Evolutionary conservation across 2,329 filamentous ascomycete species (phyloP), one percentile per base, ranked within the genome.

Genomic region (Paecilomyces niveus): DNA sequence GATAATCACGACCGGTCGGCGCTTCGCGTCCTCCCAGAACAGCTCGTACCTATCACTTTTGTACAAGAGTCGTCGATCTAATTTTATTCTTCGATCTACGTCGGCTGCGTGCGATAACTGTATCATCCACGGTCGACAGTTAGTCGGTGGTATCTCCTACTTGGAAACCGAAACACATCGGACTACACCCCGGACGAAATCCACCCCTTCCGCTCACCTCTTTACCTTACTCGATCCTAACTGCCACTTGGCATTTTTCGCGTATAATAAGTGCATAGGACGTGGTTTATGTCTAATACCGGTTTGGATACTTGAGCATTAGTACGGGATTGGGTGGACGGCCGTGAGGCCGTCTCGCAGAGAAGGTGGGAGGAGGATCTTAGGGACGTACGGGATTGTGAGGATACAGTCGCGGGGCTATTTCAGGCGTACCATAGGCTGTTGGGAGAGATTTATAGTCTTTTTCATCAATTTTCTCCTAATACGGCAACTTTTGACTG

Each of bases 301-400:
- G 52, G 29, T 31, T n/a, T 45, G 35, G 35, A 64, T 62, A 59
- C 56, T 59, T 31, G 53, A 55, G 58, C 54, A 61, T 54, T 63
- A 68, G 62, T 18, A 33, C 57, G 65, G 39, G 52, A 59, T 57
- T 62, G 66, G 68, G 70, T 70, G 65, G 71, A 69, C 70, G 71
- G 71, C 70, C 71, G 65, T 67, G 57, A 58, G 70, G 71, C 71
- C 71, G 68, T 72, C 70, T 72, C 68, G 64, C 66, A 67, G 61
- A 60, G 60, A 59, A 63, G 65, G 64, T 61, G 69, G 69, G 66
- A 64, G 67, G 64, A 65, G 69, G 66, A 64, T 64, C 58, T 58
- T 62, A 63, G 64, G 62, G 63, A 60, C 57, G 59, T 54, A 59
- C 59, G 58, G 58, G 58, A 53, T 53, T 55, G 45, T n/a, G 10